A percentile compares a stretch with the other conserved stretches of the same genome.
Conservation (phyloP, 352 stramenopile species). For the Globisporangium takayamanum region DNA sequence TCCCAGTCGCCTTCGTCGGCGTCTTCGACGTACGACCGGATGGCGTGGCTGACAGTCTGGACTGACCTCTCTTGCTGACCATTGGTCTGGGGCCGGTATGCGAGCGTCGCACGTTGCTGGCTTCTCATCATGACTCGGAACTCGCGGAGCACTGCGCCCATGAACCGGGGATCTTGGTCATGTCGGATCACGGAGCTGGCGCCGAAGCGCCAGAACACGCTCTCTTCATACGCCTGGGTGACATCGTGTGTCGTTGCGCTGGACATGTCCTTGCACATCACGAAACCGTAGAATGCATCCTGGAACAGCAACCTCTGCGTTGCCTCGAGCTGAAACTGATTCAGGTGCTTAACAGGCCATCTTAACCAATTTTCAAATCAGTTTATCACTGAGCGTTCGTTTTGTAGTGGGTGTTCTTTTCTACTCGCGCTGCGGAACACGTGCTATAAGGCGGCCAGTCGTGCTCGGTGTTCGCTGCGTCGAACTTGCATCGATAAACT, state of each 20-base stretch:
- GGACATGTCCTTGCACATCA: conserved; percentile 18
- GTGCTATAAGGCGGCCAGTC: too few relatives aligned
- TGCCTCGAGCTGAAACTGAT: too few relatives aligned
- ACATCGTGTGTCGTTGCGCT: conserved; percentile 12
- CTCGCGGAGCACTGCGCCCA: conserved; percentile 20
- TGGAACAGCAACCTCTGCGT: conserved; percentile 17
- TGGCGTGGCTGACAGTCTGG: conserved; percentile 19
- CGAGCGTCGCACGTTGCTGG: conserved; percentile 18
- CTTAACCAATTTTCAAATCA: too few relatives aligned
- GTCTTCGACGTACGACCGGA: conserved; percentile 17
- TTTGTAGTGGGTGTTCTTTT: too few relatives aligned
- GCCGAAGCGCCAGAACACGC: conserved; percentile 22
- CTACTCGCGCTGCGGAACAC: too few relatives aligned
- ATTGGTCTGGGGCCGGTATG: conserved; percentile 26
- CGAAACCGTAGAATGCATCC: conserved; percentile 15
- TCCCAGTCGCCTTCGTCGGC: conserved; percentile 28
- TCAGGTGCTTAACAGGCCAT: too few relatives aligned
- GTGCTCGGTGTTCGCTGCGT: too few relatives aligned
- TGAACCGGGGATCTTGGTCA: conserved; percentile 23
- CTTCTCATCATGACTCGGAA: conserved; percentile 20
- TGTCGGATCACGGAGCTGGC: conserved; percentile 15
- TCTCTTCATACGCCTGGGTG: conserved; percentile 18
- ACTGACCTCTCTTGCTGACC: conserved; percentile 26
- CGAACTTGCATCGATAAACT: too few relatives aligned
- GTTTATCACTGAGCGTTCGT: too few relatives aligned